phyloP scores from a whole-genome alignment of 2,329 filamentous ascomycete species.

The Aspergillus ibericus region DNA sequence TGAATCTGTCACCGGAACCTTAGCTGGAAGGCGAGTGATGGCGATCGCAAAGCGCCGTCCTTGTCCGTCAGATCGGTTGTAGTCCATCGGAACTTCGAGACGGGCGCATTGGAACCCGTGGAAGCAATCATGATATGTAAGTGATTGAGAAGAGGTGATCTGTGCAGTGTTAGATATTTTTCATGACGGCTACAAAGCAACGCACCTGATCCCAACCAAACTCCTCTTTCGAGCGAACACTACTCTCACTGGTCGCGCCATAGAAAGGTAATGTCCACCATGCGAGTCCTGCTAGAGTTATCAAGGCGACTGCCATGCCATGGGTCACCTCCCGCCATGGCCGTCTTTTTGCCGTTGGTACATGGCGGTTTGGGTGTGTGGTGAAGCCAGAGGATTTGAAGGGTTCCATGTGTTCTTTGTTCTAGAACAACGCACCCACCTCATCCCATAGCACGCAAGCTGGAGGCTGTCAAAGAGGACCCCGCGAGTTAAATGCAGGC shows the following conservation, averaged over 20 bases:
- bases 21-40: constrained; percentile 49
- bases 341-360: background rate
- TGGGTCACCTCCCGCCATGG: background rate
- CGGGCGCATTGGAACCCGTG: constrained; percentile 51
- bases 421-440: background rate
- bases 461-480: background rate
- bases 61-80: constrained; percentile 37
- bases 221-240: background rate
- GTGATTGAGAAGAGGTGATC: constrained; percentile 28
- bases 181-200: background rate
- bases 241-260: too few relatives aligned
- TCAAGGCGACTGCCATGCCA: constrained; percentile 5
- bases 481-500: background rate
- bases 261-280: background rate
- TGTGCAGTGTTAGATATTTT: constrained; percentile 5
- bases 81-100: constrained; percentile 52
- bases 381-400: background rate
- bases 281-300: constrained; percentile 2
- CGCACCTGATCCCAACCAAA: constrained; percentile 20
- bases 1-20: constrained; percentile 41
- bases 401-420: background rate
- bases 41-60: constrained; percentile 44
- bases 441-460: background rate
- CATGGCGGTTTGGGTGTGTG: background rate
- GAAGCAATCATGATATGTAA: constrained; percentile 46